A percentile compares a stretch with the other conserved stretches of the same genome.
Evolutionary conservation across 345 rosid genomes (phyloP).

Genomic region (Brassica incana): DNA sequence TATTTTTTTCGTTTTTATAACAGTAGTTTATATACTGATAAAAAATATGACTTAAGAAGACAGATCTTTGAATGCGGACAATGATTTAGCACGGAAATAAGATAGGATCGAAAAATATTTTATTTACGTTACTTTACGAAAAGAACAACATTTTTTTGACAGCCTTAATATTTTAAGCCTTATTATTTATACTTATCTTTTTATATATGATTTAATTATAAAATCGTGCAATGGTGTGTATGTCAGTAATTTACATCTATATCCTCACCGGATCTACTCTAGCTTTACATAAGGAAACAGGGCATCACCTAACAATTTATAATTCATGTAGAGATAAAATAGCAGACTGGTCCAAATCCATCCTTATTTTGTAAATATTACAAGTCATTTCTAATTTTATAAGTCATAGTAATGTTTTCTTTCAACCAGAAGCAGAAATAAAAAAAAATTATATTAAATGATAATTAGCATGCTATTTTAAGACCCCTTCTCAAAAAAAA

Average conservation of each 20-base stretch:
- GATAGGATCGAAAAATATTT: background rate
- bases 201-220: background rate
- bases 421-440: background rate
- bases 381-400: background rate
- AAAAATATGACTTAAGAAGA: no score
- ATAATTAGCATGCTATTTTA: background rate
- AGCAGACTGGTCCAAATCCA: background rate
- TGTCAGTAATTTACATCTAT: slow-evolving; percentile 11
- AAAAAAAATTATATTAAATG: no score
- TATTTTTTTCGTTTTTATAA: no score
- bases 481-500: background rate
- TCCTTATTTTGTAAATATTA: background rate
- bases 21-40: no score
- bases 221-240: slow-evolving; percentile 16
- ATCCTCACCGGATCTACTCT: slow-evolving; percentile 1
- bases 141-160: background rate
- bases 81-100: background rate
- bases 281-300: background rate
- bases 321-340: background rate
- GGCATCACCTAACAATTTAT: background rate
- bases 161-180: background rate
- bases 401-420: background rate
- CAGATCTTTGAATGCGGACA: background rate
- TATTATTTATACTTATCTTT: background rate
- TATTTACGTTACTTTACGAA: background rate